These are phyloP conservation scores for Erythrobasidium hasegawianum DNA, from an alignment of 1,284 basidiomycete species.

Conservation along the genomic window DNA sequence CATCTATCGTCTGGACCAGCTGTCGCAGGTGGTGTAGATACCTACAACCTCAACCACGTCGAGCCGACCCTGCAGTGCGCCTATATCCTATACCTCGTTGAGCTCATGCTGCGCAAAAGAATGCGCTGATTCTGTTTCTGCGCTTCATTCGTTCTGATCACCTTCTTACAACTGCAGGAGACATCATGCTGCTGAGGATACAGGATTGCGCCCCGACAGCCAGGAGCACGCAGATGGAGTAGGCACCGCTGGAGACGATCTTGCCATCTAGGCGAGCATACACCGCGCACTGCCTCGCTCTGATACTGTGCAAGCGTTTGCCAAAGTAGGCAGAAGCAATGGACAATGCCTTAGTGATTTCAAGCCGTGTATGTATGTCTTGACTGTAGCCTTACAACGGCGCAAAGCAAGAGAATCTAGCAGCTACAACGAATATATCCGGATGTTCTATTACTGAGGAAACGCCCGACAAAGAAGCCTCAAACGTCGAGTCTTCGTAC, in stretches of 20 bases:
- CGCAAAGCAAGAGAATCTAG: too few species aligned
- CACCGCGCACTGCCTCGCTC: background rate
- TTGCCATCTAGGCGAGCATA: conserved; percentile 8
- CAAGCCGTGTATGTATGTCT: too few species aligned
- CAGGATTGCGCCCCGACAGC: conserved; percentile 19
- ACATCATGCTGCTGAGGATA: conserved; percentile 13
- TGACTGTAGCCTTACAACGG: too few species aligned
- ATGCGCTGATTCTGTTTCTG: background rate
- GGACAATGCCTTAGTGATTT: too few species aligned
- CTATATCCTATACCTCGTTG: background rate
- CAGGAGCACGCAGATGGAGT: conserved; percentile 19
- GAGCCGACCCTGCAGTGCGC: conserved; percentile 1
- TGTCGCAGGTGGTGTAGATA: background rate
- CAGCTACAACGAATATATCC: too few species aligned
- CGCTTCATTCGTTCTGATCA: background rate
- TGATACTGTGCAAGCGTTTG: too few species aligned
- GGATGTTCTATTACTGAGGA: too few species aligned
- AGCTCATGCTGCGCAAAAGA: too few species aligned
- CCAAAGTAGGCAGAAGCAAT: too few species aligned
- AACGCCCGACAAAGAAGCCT: too few species aligned
- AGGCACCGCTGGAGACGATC: conserved; percentile 26
- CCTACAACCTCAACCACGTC: conserved; percentile 1
- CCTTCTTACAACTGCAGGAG: background rate
- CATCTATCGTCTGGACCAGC: background rate
- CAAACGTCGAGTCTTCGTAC: too few species aligned